Evolutionary conservation across 805 yeast species (phyloP).

Genomic region (Saccharomyces paradoxus): DNA sequence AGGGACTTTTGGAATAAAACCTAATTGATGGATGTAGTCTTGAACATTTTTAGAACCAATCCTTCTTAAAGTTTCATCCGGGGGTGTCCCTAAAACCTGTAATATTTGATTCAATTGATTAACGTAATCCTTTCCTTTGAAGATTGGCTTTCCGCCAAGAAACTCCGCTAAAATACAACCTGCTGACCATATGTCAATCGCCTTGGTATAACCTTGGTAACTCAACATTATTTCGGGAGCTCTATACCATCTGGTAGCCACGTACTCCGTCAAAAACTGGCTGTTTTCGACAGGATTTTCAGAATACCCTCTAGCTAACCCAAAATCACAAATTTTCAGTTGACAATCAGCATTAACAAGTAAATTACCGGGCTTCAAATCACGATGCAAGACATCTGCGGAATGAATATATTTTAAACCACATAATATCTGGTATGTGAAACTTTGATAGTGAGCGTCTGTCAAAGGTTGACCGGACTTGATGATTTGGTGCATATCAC

Average conservation of each 20-base stretch:
- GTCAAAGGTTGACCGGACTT: slow-evolving; percentile 88
- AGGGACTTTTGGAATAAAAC: slow-evolving; percentile 74
- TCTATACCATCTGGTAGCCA: slow-evolving; percentile 97
- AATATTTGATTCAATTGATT: slow-evolving; percentile 88
- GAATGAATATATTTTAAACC: slow-evolving; percentile 86
- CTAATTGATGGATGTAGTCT: slow-evolving; percentile 80
- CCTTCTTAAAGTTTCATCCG: slow-evolving; percentile 54
- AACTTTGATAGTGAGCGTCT: slow-evolving; percentile 91
- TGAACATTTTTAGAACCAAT: slow-evolving; percentile 87
- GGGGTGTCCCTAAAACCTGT: slow-evolving; percentile 86
- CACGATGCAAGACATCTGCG: slow-evolving; percentile 89
- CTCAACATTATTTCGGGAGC: slow-evolving; percentile 97
- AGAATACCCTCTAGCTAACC: slow-evolving; percentile 86
- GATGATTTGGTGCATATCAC: slow-evolving; percentile 96
- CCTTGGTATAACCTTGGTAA: slow-evolving; percentile 89
- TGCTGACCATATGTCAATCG: slow-evolving; percentile 96
- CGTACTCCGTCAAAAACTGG: slow-evolving; percentile 95
- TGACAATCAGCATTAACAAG: slow-evolving; percentile 95
- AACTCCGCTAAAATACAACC: slow-evolving; percentile 95
- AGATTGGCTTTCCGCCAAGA: slow-evolving; percentile 82
- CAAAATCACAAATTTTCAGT: slow-evolving; percentile 92
- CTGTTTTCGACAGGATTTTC: slow-evolving; percentile 75
- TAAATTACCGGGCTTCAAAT: slow-evolving; percentile 87
- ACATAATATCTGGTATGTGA: slow-evolving; percentile 83
- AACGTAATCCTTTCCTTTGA: slow-evolving; percentile 92